Conservation (phyloP, 2,329 filamentous ascomycete genomes). For the Zymoseptoria brevis region DNA sequence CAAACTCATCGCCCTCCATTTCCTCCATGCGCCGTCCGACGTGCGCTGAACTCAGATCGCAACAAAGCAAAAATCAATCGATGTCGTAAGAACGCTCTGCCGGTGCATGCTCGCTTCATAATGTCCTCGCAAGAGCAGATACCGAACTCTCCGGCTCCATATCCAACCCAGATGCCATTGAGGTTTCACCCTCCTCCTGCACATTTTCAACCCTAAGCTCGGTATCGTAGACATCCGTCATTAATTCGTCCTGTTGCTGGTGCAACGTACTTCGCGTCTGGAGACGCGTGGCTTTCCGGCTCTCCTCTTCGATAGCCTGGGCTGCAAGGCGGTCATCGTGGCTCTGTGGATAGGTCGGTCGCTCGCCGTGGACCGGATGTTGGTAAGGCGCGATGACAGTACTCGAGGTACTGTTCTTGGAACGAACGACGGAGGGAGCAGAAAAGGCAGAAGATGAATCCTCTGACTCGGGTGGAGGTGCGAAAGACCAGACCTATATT, state of each 20-base stretch:
- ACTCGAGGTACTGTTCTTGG: slow-evolving; percentile 8
- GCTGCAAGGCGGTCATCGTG: background rate
- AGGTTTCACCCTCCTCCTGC: background rate
- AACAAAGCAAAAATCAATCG: background rate
- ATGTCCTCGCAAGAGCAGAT: background rate
- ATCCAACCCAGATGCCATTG: background rate
- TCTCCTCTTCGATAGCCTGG: background rate
- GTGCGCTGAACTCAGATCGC: background rate
- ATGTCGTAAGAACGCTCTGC: background rate
- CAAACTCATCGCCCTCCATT: background rate
- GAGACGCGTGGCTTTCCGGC: background rate
- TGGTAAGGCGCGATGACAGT: slow-evolving; percentile 20
- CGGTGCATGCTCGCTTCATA: background rate
- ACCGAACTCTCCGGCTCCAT: background rate
- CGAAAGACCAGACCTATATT: slow-evolving; percentile 82
- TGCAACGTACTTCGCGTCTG: slow-evolving; percentile 4
- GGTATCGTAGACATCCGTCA: slow-evolving; percentile 19
- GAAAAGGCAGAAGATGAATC: slow-evolving; percentile 5
- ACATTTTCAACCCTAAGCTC: background rate
- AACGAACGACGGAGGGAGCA: slow-evolving; percentile 9
- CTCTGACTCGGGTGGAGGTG: slow-evolving; percentile 61
- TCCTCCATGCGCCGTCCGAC: background rate
- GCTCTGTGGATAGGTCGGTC: slow-evolving; percentile 14
- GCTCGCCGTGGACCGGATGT: slow-evolving; percentile 24
- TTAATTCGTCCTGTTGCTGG: slow-evolving; percentile 18